Conservation (phyloP, 306 rosid species). For the Sesbania bispinosa region DNA sequence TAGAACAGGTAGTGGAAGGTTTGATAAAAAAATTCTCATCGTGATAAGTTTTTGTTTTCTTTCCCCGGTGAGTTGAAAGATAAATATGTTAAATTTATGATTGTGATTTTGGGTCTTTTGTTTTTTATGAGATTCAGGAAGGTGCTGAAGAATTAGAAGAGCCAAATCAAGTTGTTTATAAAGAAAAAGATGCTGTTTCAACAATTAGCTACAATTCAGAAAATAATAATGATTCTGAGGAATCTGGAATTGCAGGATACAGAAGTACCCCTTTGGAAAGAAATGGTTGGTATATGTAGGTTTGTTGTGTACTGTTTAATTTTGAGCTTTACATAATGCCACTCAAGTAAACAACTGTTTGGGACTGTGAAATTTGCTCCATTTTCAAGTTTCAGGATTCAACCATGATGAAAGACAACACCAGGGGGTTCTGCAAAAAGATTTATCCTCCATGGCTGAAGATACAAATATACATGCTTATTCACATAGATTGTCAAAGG, state of each 20-base stretch:
- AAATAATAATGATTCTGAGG: conserved; percentile 32
- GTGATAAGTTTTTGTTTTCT: background rate
- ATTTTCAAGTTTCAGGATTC: conserved; percentile 24
- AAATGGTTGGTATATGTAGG: conserved; percentile 45
- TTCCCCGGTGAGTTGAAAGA: background rate
- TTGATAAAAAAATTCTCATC: background rate
- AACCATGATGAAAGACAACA: background rate
- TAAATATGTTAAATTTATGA: background rate
- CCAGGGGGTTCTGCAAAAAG: conserved; percentile 9
- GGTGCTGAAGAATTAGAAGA: conserved; percentile 56
- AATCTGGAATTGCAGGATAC: conserved; percentile 37
- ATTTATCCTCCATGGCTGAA: background rate
- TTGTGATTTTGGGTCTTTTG: background rate
- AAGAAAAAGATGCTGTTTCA: conserved; percentile 46
- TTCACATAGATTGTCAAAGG: background rate
- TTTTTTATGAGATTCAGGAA: conserved; percentile 47
- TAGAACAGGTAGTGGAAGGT: conserved; percentile 58
- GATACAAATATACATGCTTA: background rate
- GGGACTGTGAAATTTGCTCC: background rate
- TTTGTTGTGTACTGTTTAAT: background rate
- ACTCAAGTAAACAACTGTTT: conserved; percentile 1
- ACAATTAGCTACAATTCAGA: conserved; percentile 23
- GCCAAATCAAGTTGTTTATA: conserved; percentile 63
- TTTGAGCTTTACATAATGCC: background rate
- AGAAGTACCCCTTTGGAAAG: conserved; percentile 27